A percentile compares a stretch with the other conserved stretches of the same genome.
Conservation (phyloP, 2,329 filamentous ascomycete species). For the Colletotrichum eremochloae region DNA sequence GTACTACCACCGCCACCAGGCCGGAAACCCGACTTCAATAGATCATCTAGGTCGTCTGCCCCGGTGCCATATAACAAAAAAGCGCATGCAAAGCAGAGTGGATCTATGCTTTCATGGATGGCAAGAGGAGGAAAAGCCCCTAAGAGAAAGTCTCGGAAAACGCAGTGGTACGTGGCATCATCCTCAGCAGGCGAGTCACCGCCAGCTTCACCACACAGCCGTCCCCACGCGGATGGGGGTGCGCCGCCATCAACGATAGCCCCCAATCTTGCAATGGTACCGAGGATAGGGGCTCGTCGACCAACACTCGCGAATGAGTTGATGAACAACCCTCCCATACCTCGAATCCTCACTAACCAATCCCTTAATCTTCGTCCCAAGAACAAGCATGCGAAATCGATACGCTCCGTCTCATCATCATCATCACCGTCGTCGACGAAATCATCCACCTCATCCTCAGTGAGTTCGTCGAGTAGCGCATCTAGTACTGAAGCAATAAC, state of each 20-base stretch:
- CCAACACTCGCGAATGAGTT: neutral
- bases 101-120: neutral
- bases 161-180: too few species aligned
- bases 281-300: neutral
- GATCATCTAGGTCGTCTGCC: too few species aligned
- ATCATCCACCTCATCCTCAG: neutral
- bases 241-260: too few species aligned
- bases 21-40: too few species aligned
- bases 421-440: neutral
- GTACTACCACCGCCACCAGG: too few species aligned
- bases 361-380: neutral
- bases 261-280: neutral
- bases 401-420: neutral
- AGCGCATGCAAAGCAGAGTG: neutral
- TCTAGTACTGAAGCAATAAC: too few species aligned
- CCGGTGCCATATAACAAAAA: too few species aligned
- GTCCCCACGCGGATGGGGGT: too few species aligned
- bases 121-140: neutral
- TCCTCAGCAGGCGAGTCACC: too few species aligned
- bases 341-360: too few species aligned
- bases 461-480: too few species aligned
- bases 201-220: too few species aligned
- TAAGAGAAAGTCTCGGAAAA: neutral
- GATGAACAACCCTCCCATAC: neutral
- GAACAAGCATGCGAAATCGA: neutral